Percentiles rank a stretch among this genome's conserved stretches.
Conservation (phyloP, 108 stramenopile species). For the Discostella pseudostelligera region DNA sequence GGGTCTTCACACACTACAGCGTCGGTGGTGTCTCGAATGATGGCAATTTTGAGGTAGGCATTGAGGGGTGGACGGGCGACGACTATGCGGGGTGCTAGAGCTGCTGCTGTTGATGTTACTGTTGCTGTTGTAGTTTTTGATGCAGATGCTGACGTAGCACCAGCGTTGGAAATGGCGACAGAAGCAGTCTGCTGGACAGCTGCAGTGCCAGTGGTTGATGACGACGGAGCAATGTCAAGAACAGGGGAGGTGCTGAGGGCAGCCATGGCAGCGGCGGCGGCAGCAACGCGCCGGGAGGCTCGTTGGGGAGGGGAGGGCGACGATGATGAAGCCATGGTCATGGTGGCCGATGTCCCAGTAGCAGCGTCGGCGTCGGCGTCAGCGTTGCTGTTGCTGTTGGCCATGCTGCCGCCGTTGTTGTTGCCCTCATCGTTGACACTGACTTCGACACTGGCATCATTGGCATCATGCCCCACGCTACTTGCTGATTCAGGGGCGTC, state of each 20-base stretch:
- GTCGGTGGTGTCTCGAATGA: constrained; percentile 64
- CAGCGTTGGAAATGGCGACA: neutral
- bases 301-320: no score
- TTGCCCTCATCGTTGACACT: neutral
- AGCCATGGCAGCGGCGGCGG: no score
- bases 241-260: no score
- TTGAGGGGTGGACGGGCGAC: constrained; percentile 61
- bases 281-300: no score
- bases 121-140: no score
- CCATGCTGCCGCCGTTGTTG: neutral
- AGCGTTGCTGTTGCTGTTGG: neutral
- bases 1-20: constrained; percentile 67
- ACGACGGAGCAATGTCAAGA: neutral
- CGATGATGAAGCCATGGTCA: no score
- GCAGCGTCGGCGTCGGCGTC: no score
- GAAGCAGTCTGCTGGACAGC: neutral
- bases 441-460: no score
- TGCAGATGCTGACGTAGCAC: neutral
- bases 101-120: constrained; percentile 14
- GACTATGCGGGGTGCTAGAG: constrained; percentile 6
- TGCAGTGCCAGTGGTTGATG: neutral
- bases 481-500: no score
- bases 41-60: constrained; percentile 75
- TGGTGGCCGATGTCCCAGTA: no score
- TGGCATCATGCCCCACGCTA: no score